Evolutionary conservation across 257 asterid species (phyloP).

Genomic region (Nicotiana tabacum): DNA sequence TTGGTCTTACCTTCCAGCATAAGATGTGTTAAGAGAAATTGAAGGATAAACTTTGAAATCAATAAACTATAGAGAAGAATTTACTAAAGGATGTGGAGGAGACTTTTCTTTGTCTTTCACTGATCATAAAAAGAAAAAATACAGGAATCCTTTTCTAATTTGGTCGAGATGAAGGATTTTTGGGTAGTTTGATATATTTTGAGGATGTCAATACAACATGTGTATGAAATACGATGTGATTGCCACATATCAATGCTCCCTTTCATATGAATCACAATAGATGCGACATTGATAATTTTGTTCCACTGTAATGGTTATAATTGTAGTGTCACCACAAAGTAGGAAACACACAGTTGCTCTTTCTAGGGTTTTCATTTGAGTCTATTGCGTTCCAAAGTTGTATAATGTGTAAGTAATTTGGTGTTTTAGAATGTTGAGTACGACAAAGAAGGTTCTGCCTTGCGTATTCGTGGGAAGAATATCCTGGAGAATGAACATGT

Average conservation of each 20-base stretch:
- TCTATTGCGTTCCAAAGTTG: background rate
- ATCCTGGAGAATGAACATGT: conserved; percentile 87
- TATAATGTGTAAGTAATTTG: background rate
- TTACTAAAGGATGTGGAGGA: background rate
- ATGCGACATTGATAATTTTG: background rate
- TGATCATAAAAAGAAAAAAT: no score
- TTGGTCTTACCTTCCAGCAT: background rate
- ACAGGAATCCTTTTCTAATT: background rate
- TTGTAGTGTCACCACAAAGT: background rate
- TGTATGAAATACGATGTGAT: background rate
- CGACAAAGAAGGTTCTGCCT: conserved; percentile 91
- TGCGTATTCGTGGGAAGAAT: conserved; percentile 94
- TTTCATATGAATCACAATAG: background rate
- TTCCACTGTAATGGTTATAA: background rate
- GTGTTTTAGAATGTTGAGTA: conserved; percentile 60
- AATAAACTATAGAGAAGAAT: background rate
- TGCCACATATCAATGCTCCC: background rate
- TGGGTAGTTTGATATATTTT: background rate
- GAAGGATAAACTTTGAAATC: background rate
- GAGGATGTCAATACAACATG: background rate
- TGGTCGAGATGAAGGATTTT: background rate
- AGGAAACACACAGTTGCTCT: background rate
- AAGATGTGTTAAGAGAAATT: background rate
- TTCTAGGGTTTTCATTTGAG: background rate
- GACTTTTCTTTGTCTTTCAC: background rate